Base-by-base conservation (phyloP, 331 rosid species). In the Quercus tomentella region DNA sequence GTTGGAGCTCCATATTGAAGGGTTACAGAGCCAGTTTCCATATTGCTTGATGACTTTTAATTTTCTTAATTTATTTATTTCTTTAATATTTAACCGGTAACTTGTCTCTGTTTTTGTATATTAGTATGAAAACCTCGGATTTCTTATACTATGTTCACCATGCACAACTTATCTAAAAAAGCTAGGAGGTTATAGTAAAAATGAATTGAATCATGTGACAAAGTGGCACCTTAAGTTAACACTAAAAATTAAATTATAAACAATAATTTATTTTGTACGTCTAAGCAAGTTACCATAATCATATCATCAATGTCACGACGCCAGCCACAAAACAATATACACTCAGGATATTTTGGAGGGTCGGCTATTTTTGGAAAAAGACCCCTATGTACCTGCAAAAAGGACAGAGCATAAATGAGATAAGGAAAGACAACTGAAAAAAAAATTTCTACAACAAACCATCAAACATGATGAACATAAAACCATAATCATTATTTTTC, bases 261-360 rank as follows among this genome's bases (percentile, higher is more conserved):
- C 9, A 12, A 60, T 4, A 2, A 23, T 10, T 11, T 18, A 4
- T 33, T 33, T 20, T 33, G 66, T 11, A 20, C 20, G 17, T 22
- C 21, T 25, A 66, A 78, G 80, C 70, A 80, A 75, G 77, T 88
- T 87, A 95, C 98, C 99, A 91, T 80, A 83, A 95, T 95, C 99
- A 95, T 95, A 82, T 95, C 99, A 70, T 95, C 94, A 78, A 95
- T 90, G 87, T 95, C 99, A 67, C 99, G 97, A 33, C 99, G 97
- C 99, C 99, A 95, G 68, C 99, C 99, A 79, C 99, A 95, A 85
- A 95, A 95, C 86, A 95, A 67, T 86, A 95, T 91, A 87, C 82
- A 93, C 88, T 95, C 99, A 0, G 97, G 97, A 79, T 82, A 93
- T 84, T 92, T 95, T 56, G 97, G 99, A 61, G 97, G 94, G 75